These are phyloP conservation scores for Solanum virginianum DNA, from an alignment of 257 asterid species.

Conservation along the genomic window DNA sequence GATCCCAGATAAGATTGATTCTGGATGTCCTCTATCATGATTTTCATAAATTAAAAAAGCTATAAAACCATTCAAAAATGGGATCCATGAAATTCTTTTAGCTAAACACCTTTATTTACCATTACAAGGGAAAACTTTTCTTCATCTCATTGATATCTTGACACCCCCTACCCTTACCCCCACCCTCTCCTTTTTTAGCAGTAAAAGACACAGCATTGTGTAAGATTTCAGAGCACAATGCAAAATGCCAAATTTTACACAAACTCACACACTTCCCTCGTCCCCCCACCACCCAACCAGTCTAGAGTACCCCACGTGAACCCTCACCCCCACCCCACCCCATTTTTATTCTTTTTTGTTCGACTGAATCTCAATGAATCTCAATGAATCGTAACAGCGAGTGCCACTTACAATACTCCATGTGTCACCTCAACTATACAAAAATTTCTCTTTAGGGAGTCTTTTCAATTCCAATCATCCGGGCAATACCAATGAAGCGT, in stretches of 20 bases:
- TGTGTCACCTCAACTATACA: background rate
- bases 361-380: background rate
- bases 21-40: background rate
- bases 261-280: background rate
- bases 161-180: background rate
- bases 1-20: no score
- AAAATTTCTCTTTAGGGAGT: background rate
- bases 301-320: background rate
- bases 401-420: background rate
- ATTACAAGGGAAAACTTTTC: background rate
- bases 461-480: slow-evolving; percentile 59
- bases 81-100: background rate
- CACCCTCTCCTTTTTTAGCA: background rate
- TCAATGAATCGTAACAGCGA: background rate
- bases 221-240: background rate
- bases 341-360: background rate
- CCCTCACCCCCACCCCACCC: background rate
- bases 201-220: background rate
- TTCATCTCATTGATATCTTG: background rate
- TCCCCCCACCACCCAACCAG: background rate
- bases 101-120: background rate
- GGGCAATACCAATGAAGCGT: slow-evolving; percentile 64
- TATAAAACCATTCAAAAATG: background rate
- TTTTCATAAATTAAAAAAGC: background rate
- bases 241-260: background rate